Evolutionary conservation across 352 stramenopile species (phyloP).

Genomic region (Phytopythium cucurbitacearum): DNA sequence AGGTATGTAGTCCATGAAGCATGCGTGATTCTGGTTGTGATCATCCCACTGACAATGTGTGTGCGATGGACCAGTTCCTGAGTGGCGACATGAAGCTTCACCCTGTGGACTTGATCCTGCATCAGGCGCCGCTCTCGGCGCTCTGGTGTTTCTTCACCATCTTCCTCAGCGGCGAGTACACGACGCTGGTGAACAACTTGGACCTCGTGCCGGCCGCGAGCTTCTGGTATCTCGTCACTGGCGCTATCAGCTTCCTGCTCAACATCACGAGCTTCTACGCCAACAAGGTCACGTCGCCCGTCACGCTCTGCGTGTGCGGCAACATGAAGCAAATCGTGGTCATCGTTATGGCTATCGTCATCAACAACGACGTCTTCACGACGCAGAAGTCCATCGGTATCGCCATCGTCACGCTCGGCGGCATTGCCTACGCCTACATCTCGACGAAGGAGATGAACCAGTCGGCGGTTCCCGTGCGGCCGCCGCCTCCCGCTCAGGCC

Average conservation of each 20-base stretch:
- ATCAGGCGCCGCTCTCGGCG: conserved; percentile 91
- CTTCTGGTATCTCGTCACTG: conserved; percentile 84
- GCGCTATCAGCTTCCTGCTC: conserved; percentile 89
- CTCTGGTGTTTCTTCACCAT: conserved; percentile 86
- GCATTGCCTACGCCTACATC: conserved; percentile 70
- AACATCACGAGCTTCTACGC: conserved; percentile 94
- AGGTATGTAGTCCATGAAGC: conserved; percentile 26
- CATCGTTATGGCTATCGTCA: conserved; percentile 74
- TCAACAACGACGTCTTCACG: conserved; percentile 71
- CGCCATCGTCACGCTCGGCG: conserved; percentile 59
- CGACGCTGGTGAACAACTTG: conserved; percentile 60
- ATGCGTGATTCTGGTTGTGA: background rate
- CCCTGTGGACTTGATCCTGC: conserved; percentile 89
- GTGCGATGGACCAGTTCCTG: conserved; percentile 53
- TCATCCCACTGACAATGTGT: conserved; percentile 9
- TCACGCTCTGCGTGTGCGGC: conserved; percentile 91
- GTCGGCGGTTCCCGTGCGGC: conserved; percentile 29
- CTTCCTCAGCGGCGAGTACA: conserved; percentile 75
- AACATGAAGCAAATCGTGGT: conserved; percentile 94
- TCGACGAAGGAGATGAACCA: conserved; percentile 74
- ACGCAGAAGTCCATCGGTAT: conserved; percentile 69
- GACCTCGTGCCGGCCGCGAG: conserved; percentile 44
- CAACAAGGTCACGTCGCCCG: conserved; percentile 93
- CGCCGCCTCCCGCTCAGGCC: conserved; percentile 14
- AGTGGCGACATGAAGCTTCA: conserved; percentile 92